Percentiles rank a stretch among this genome's conserved stretches.
Evolutionary conservation across 2,329 filamentous ascomycete genomes (phyloP).

Genomic region (Fusarium floridanum): DNA sequence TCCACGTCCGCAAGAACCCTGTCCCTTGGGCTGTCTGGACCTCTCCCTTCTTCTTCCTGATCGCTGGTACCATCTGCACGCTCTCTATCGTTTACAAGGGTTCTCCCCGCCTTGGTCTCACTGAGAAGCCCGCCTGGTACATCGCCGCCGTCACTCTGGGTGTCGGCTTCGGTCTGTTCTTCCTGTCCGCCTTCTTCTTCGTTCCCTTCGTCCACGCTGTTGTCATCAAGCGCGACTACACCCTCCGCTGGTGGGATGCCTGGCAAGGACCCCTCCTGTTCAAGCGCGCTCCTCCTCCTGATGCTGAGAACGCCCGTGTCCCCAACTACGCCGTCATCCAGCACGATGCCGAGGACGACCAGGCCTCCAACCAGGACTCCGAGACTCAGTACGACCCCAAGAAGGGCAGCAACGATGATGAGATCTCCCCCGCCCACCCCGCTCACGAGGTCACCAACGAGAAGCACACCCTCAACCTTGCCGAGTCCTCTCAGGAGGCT

Average conservation of each 20-base stretch:
- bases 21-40: constrained; percentile 79
- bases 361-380: constrained; percentile 35
- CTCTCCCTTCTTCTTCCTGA: constrained; percentile 82
- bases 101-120: constrained; percentile 63
- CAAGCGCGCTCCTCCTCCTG: constrained; percentile 67
- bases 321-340: constrained; percentile 85
- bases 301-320: constrained; percentile 68
- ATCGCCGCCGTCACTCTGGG: constrained; percentile 76
- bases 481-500: constrained; percentile 58
- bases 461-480: constrained; percentile 56
- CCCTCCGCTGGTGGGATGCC: constrained; percentile 73
- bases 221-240: constrained; percentile 76
- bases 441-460: constrained; percentile 53
- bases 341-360: constrained; percentile 65
- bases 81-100: constrained; percentile 87
- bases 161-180: constrained; percentile 68
- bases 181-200: constrained; percentile 77
- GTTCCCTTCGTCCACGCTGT: constrained; percentile 76
- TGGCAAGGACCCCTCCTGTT: constrained; percentile 74
- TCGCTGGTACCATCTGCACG: constrained; percentile 80
- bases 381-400: constrained; percentile 32
- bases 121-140: constrained; percentile 72
- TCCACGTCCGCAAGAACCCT: constrained; percentile 79
- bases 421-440: constrained; percentile 48
- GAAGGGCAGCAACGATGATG: constrained; percentile 53